phyloP scores from a whole-genome alignment of 192 early-diverging fungal species.

The Lunasporangiospora selenospora region DNA sequence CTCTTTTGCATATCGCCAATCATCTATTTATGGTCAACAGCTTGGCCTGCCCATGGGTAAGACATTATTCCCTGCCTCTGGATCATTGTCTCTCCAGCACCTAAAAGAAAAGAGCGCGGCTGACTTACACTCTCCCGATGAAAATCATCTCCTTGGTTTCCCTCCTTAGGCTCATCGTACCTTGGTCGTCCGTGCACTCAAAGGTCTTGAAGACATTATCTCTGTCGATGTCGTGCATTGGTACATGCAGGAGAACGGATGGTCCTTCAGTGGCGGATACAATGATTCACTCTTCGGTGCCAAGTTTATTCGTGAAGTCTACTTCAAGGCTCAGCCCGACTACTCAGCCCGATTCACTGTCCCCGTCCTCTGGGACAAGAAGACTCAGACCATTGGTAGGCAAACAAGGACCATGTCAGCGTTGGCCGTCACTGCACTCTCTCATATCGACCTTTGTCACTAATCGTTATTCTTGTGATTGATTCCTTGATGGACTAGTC shows the following conservation, averaged over 20 bases:
- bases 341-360: conserved; percentile 88
- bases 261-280: conserved; percentile 77
- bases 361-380: conserved; percentile 97
- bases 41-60: no score
- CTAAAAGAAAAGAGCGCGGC: no score
- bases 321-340: conserved; percentile 88
- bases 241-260: conserved; percentile 79
- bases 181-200: conserved; percentile 85
- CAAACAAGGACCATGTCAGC: no score
- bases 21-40: no score
- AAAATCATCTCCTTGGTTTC: no score
- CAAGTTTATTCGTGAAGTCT: conserved; percentile 83
- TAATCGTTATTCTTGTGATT: background rate
- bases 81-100: no score
- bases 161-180: conserved; percentile 87
- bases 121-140: no score
- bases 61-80: no score
- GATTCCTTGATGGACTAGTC: conserved; percentile 45
- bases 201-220: conserved; percentile 88
- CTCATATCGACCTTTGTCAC: background rate
- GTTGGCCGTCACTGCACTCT: background rate
- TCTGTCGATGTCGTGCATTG: conserved; percentile 87
- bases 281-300: conserved; percentile 81
- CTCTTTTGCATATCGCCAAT: no score
- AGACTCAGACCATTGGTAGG: conserved; percentile 83